phyloP scores from a whole-genome alignment of 768 basidiomycete species.

The Bullera alba region DNA sequence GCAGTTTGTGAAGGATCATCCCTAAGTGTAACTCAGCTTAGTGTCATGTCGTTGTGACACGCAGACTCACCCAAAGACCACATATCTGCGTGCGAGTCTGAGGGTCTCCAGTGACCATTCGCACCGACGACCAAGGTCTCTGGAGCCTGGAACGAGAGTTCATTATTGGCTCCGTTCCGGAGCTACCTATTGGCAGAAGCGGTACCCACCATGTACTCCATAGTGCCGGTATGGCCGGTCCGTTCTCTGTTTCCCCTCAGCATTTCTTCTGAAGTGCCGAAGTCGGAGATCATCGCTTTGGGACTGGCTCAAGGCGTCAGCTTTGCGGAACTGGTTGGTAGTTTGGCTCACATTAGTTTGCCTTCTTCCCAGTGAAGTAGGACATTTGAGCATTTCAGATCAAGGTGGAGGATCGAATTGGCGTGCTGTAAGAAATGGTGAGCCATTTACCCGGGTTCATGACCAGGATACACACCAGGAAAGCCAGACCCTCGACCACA shows the following conservation, averaged over 20 bases:
- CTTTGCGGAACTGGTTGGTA: background rate
- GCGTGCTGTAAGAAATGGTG: conserved; percentile 30
- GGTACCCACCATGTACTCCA: conserved; percentile 53
- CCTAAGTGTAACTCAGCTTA: conserved; percentile 15
- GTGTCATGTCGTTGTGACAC: background rate
- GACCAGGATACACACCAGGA: conserved; percentile 57
- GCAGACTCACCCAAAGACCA: conserved; percentile 69
- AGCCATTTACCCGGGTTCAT: background rate
- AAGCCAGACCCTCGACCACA: conserved; percentile 76
- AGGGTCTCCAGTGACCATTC: conserved; percentile 60
- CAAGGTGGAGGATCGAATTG: conserved; percentile 73
- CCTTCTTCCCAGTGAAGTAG: conserved; percentile 87
- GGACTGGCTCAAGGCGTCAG: conserved; percentile 56
- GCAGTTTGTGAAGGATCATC: conserved; percentile 86
- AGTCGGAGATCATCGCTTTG: conserved; percentile 89
- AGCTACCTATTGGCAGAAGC: background rate
- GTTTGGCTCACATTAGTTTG: conserved; percentile 58
- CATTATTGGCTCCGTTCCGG: background rate
- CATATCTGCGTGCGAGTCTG: conserved; percentile 88
- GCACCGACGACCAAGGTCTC: conserved; percentile 68
- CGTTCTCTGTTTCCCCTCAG: conserved; percentile 60
- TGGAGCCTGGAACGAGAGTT: conserved; percentile 54
- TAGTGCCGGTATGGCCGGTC: conserved; percentile 92
- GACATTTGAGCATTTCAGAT: conserved; percentile 90
- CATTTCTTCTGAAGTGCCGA: conserved; percentile 91